Evolutionary conservation across 106 monocot species (phyloP).

Genomic region (Dioscorea zingiberensis): DNA sequence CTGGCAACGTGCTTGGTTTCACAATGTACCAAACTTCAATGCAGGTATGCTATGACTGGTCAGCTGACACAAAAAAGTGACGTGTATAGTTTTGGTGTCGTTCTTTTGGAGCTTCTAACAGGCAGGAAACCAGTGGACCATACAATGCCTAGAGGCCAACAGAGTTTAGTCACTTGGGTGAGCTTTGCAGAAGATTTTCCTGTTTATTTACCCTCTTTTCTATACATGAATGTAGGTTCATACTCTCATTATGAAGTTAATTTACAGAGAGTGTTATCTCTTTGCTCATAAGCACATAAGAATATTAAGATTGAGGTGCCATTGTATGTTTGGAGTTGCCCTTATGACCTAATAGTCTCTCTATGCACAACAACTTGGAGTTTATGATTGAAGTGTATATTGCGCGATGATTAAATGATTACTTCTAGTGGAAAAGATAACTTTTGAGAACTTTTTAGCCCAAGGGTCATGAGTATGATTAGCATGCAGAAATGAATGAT

Average conservation of each 20-base stretch:
- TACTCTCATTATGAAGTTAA: neutral
- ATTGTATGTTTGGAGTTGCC: too few relatives aligned
- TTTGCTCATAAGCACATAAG: neutral
- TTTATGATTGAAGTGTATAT: too few relatives aligned
- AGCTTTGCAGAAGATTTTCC: constrained; percentile 9
- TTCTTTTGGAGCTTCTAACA: constrained; percentile 87
- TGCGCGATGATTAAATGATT: too few relatives aligned
- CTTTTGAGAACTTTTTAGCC: too few relatives aligned
- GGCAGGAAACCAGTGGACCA: constrained; percentile 93
- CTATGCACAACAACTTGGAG: too few relatives aligned
- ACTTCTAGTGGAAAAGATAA: too few relatives aligned
- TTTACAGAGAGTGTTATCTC: neutral
- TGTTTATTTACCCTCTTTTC: neutral
- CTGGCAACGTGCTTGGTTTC: neutral
- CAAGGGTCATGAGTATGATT: too few relatives aligned
- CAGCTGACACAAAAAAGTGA: constrained; percentile 89
- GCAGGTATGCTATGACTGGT: constrained; percentile 95
- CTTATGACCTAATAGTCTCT: too few relatives aligned
- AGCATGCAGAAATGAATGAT: neutral
- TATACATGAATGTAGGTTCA: neutral
- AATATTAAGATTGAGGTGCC: neutral
- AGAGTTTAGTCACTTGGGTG: constrained; percentile 93
- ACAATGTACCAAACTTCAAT: neutral
- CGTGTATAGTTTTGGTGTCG: constrained; percentile 93
- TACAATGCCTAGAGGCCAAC: constrained; percentile 94